Evolutionary conservation across 1,284 basidiomycete genomes (phyloP), one percentile per base, ranked within the genome.

Genomic region (Trichosporon sp.): DNA sequence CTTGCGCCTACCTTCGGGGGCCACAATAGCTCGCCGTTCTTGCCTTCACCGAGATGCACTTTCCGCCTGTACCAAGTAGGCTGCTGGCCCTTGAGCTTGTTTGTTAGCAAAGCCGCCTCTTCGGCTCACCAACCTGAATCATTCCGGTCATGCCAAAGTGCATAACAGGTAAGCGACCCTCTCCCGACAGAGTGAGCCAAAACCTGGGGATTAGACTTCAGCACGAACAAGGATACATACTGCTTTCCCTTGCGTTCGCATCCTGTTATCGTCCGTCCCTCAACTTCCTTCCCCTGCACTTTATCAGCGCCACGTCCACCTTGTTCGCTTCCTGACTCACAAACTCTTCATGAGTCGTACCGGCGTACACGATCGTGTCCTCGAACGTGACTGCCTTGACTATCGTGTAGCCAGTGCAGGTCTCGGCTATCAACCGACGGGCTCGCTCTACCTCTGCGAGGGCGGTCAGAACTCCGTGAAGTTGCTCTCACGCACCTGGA

Each of bases 71-170:
- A 92, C 76, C 87, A 85, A 5, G 84, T 83, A 1, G 88, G 83
- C 27, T 84, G 79, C 66, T 84, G 79, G 1, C 89, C 90, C 75
- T 85, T 86, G 9, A 90, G 81, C 87, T 90, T 54, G 27, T n/a
- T 31, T 27, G 63, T 16, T 9, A 21, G 34, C 63, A 19, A 66
- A 59, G 13, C 16, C 4, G 23, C 11, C 32, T 14, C 4, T 13
- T n/a, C 14, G 10, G 13, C 10, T 29, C 44, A 25, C 21, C 49
- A 56, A 88, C 88, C 80, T 89, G 87, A 36, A 92, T 82, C 86
- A 88, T 80, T 9, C 90, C 89, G 2, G 89, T 91, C 90, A 91
- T 91, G 2, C 90, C 90, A 70, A 91, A 89, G 74, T 91, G 89
- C 63, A 91, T 80, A 4, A 91, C 87, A 3, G 89, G 89, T 68